Base-by-base conservation (phyloP, 2,329 filamentous ascomycete species). In the Diplodia scrobiculata region DNA sequence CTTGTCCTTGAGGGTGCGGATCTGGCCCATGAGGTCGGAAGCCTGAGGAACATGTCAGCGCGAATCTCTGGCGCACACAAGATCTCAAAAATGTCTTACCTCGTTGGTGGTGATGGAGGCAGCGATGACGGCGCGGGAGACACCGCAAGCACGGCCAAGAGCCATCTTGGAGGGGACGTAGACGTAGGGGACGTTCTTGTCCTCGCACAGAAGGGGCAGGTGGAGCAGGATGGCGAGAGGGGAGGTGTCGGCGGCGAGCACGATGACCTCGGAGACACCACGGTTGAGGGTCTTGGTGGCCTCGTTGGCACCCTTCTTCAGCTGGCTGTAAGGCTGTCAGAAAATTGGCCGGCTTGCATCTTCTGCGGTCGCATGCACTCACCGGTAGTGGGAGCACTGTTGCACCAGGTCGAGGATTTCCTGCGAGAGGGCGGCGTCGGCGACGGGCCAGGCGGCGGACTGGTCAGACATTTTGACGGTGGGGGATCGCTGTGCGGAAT, bases 1-100 rank as follows among this genome's bases (percentile, higher is more conserved):
- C 87, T 97, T 96, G 81, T 96, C 91, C 84, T 94, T 96, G 75
- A 97, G 84, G 70, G 88, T 85, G 73, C 90, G 86, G 79, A 98
- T 97, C 84, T 96, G 92, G 75, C 87, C 86, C 79, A 89, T 91
- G 68, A 98, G 84, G 79, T 97, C 93, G 74, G 79, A 73, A 59
- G 54, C 64, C 64, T 66, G 17, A 19, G 41, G 19, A 62, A 21
- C 14, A 17, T 5, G 19, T 62, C 41, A 67, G 59, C 38, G 7
- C 7, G 25, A 11, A 13, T 11, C 10, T 25, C 17, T 17, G 10
- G 19, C 11, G 48, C 7, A 36, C 9, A 29, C 19, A 13, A 3
- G n/a, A 11, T 13, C 5, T n/a, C 9, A 19, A 63, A 32, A n/a
- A 25, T 19, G n/a, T 6, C 51, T 29, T 38, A 76, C 77, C 68